phyloP scores from a whole-genome alignment of 83 land plant species.

The Diphasiastrum complanatum region DNA sequence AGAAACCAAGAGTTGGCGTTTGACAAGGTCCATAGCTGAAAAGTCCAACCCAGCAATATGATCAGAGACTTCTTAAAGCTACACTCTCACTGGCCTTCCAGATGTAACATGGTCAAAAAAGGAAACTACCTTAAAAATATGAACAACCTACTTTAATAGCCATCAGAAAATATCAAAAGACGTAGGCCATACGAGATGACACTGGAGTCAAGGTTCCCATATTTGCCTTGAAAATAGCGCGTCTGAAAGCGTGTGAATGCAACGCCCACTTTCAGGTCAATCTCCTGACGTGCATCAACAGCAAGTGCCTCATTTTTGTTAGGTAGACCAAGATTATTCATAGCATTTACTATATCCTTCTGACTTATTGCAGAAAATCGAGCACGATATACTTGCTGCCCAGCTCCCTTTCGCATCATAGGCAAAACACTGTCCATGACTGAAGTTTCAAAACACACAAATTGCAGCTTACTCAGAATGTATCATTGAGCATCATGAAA shows the following conservation, averaged over 20 bases:
- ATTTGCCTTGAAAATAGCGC: slow-evolving; percentile 92
- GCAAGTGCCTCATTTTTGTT: slow-evolving; percentile 84
- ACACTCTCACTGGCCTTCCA: too few relatives aligned
- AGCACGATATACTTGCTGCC: slow-evolving; percentile 77
- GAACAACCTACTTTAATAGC: too few relatives aligned
- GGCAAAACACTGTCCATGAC: slow-evolving; percentile 75
- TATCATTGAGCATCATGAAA: too few relatives aligned
- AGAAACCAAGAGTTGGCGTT: slow-evolving; percentile 97
- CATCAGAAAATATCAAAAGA: slow-evolving; percentile 9
- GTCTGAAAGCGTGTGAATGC: slow-evolving; percentile 97
- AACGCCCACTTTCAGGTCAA: slow-evolving; percentile 97
- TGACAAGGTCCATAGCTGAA: slow-evolving; percentile 98
- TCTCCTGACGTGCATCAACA: slow-evolving; percentile 97
- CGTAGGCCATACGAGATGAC: slow-evolving; percentile 75
- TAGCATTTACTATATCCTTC: slow-evolving; percentile 76
- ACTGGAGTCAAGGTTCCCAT: slow-evolving; percentile 95
- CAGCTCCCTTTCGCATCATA: slow-evolving; percentile 41
- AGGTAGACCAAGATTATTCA: slow-evolving; percentile 75
- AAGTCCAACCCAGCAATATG: too few relatives aligned
- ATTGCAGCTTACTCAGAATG: too few relatives aligned
- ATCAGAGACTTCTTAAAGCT: too few relatives aligned
- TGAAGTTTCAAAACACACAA: slow-evolving; percentile 31
- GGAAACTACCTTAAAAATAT: slow-evolving; percentile 10
- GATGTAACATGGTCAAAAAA: not conserved
- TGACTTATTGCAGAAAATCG: slow-evolving; percentile 91